phyloP scores from a whole-genome alignment of 2,329 filamentous ascomycete species.

The Akanthomyces muscarius region DNA sequence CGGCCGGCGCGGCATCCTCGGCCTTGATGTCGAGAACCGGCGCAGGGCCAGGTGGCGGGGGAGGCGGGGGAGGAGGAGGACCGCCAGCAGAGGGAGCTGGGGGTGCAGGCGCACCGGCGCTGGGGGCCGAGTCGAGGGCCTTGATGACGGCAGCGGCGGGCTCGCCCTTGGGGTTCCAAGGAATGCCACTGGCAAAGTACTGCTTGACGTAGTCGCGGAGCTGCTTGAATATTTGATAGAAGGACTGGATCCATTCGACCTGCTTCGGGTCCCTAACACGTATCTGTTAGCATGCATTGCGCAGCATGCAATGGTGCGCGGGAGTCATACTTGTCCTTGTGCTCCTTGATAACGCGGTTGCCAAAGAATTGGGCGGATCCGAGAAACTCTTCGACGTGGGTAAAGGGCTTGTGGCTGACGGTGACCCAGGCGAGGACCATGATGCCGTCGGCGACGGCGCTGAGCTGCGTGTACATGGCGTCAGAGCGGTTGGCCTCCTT shows the following conservation, averaged over 20 bases:
- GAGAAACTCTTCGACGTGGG: conserved; percentile 79
- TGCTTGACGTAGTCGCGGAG: conserved; percentile 81
- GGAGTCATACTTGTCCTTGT: conserved; percentile 62
- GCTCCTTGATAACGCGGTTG: conserved; percentile 87
- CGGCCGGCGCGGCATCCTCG: conserved; percentile 25
- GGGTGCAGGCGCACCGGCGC: conserved; percentile 41
- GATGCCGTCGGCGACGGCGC: conserved; percentile 85
- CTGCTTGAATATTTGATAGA: conserved; percentile 84
- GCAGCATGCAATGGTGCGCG: no score
- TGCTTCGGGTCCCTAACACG: conserved; percentile 66
- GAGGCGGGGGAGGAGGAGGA: conserved; percentile 54
- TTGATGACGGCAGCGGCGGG: conserved; percentile 64
- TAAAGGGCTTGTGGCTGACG: conserved; percentile 75
- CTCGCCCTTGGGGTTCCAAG: conserved; percentile 78
- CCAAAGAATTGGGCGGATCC: conserved; percentile 89
- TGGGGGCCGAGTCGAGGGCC: conserved; percentile 46
- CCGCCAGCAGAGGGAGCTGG: conserved; percentile 49
- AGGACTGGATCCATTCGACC: conserved; percentile 86
- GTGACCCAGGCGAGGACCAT: conserved; percentile 88
- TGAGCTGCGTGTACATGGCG: conserved; percentile 74
- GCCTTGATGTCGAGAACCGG: conserved; percentile 60
- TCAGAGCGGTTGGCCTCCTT: conserved; percentile 77
- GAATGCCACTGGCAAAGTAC: conserved; percentile 72
- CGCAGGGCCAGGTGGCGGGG: conserved; percentile 63
- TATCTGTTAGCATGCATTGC: neutral